Evolutionary conservation across 2,329 filamentous ascomycete species (phyloP).

Genomic region (Parascedosporium putredinis): DNA sequence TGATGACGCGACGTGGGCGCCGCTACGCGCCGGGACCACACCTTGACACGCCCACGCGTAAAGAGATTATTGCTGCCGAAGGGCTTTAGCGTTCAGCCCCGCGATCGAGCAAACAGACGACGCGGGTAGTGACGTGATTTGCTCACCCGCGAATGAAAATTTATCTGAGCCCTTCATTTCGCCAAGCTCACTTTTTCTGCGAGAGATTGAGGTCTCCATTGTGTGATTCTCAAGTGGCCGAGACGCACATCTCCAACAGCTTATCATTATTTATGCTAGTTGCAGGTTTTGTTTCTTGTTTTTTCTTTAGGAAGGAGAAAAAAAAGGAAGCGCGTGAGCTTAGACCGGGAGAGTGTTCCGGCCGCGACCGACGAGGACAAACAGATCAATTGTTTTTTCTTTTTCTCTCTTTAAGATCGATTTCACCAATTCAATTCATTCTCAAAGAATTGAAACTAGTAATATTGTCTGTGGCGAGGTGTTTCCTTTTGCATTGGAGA

Average conservation of each 20-base stretch:
- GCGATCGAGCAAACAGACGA: background rate
- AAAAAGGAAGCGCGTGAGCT: no score
- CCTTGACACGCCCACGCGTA: background rate
- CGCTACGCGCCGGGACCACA: background rate
- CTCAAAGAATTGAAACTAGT: no score
- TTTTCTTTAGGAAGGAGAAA: no score
- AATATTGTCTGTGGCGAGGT: no score
- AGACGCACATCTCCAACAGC: background rate
- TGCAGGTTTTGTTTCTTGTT: no score
- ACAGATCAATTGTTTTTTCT: no score
- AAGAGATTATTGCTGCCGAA: background rate
- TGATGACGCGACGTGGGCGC: background rate
- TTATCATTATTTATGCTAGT: background rate
- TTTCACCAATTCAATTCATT: no score
- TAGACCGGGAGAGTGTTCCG: no score
- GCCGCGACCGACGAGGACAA: no score
- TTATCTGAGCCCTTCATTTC: background rate
- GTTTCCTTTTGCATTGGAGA: no score
- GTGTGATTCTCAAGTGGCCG: background rate
- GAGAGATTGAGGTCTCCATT: background rate
- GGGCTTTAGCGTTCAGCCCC: conserved; percentile 1
- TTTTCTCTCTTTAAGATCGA: no score
- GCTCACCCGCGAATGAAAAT: background rate
- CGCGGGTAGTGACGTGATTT: conserved; percentile 3
- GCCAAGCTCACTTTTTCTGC: background rate